Conservation (phyloP, 768 basidiomycete species). For the Cystobasidium ongulense region DNA sequence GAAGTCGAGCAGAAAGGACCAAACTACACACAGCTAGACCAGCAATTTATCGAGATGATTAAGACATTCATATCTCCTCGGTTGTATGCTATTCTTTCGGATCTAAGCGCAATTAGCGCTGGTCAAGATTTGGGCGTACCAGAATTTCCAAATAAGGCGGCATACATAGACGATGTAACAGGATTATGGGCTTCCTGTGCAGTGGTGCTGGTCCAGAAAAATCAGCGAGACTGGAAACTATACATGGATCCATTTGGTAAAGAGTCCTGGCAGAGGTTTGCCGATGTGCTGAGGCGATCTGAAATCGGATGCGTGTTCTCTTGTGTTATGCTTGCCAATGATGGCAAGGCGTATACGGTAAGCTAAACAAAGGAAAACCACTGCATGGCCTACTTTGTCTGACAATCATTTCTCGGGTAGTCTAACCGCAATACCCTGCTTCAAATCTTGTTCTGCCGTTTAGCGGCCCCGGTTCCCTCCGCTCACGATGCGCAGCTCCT, state of each 20-base stretch:
- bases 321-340: slow-evolving; percentile 33
- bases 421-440: background rate
- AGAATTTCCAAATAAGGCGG: slow-evolving; percentile 33
- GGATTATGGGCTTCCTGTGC: slow-evolving; percentile 69
- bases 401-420: slow-evolving; percentile 3
- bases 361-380: background rate
- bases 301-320: slow-evolving; percentile 59
- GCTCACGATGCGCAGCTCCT: background rate
- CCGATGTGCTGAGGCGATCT: slow-evolving; percentile 52
- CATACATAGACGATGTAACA: slow-evolving; percentile 55
- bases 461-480: background rate
- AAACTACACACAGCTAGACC: slow-evolving; percentile 49
- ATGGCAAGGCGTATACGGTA: slow-evolving; percentile 31
- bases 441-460: slow-evolving; percentile 2
- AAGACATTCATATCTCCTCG: slow-evolving; percentile 52
- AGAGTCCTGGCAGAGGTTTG: slow-evolving; percentile 55
- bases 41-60: slow-evolving; percentile 53
- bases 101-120: slow-evolving; percentile 47
- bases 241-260: slow-evolving; percentile 53
- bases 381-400: background rate
- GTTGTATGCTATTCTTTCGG: slow-evolving; percentile 55
- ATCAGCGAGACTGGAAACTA: slow-evolving; percentile 54
- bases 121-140: slow-evolving; percentile 32
- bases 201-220: slow-evolving; percentile 55
- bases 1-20: slow-evolving; percentile 39